Percentiles rank a stretch among this genome's conserved stretches.
Evolutionary conservation across 1,284 basidiomycete species (phyloP).

Genomic region (Ustilago sp.): DNA sequence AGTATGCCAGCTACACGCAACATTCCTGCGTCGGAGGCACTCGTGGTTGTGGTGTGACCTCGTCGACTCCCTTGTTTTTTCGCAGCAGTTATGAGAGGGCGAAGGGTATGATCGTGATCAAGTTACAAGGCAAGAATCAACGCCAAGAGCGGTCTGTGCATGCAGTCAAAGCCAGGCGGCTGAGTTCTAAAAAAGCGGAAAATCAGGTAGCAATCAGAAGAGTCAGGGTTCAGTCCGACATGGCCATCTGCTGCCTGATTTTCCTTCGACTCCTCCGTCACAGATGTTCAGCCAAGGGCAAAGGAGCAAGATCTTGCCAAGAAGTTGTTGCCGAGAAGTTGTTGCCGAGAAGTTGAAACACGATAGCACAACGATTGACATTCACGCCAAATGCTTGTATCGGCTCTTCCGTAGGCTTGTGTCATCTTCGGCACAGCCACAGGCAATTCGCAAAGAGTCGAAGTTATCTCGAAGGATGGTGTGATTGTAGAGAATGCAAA

Average conservation of each 20-base stretch:
- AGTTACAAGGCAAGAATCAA: background rate
- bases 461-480: background rate
- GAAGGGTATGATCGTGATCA: background rate
- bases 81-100: background rate
- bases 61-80: background rate
- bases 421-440: background rate
- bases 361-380: too few species aligned
- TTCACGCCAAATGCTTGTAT: too few species aligned
- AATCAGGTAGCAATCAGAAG: background rate
- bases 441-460: background rate
- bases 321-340: too few species aligned
- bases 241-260: background rate
- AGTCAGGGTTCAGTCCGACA: background rate
- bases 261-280: background rate
- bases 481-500: constrained; percentile 25
- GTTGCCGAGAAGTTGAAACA: too few species aligned
- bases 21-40: constrained; percentile 10
- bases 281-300: background rate
- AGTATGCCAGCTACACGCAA: constrained; percentile 15
- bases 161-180: background rate
- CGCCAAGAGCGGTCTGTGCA: constrained; percentile 17
- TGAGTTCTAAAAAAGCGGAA: background rate
- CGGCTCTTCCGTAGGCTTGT: too few species aligned
- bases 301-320: too few species aligned
- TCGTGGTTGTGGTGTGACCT: constrained; percentile 16